Percentiles rank a stretch among this genome's conserved stretches.
Conservation (phyloP, 2,329 filamentous ascomycete genomes). For the Leptographium procerum region DNA sequence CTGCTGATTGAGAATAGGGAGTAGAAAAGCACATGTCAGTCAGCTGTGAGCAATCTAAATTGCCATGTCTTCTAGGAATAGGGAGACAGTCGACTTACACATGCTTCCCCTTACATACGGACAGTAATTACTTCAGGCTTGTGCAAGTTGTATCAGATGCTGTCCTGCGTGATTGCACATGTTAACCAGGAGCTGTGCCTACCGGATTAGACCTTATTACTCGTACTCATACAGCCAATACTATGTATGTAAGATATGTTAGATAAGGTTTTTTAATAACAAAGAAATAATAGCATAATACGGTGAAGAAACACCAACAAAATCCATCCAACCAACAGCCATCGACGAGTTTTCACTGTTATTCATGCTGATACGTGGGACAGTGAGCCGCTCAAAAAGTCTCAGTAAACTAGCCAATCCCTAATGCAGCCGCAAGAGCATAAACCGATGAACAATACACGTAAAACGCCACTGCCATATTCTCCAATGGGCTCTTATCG, state of each 20-base stretch:
- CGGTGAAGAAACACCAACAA: no score
- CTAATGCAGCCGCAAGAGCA: background rate
- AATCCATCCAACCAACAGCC: no score
- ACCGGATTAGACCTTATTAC: no score
- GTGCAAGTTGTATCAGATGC: background rate
- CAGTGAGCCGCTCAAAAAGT: no score
- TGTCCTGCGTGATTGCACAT: background rate
- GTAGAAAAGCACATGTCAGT: background rate
- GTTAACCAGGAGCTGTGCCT: background rate
- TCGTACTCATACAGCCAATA: no score
- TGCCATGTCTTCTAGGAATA: background rate
- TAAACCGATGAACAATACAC: background rate
- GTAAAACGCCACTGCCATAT: background rate
- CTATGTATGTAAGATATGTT: no score
- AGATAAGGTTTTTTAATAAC: no score
- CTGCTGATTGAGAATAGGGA: background rate
- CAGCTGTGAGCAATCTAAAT: background rate
- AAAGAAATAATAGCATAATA: no score
- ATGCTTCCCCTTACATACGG: background rate
- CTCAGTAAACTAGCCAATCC: background rate
- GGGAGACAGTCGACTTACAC: background rate
- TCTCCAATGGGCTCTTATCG: background rate
- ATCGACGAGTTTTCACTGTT: no score
- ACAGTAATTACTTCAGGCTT: background rate
- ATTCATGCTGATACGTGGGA: no score